Conservation (phyloP, 1,139 yeast genomes). For the Zygotorulaspora mrakii region DNA sequence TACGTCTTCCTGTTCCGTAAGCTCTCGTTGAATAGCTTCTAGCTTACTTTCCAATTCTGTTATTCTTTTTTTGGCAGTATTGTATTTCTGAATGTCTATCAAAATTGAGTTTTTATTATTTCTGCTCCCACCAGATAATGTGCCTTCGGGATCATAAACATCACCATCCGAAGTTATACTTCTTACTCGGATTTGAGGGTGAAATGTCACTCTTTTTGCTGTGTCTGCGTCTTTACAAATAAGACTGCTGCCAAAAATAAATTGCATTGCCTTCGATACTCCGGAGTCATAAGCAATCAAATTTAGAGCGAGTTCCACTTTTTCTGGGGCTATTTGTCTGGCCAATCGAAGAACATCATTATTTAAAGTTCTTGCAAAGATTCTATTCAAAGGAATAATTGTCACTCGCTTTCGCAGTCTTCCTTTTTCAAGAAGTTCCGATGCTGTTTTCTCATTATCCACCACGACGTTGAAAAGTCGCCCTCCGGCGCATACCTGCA, state of each 20-base stretch:
- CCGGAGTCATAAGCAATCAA: slow-evolving; percentile 70
- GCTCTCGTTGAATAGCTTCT: slow-evolving; percentile 41
- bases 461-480: slow-evolving; percentile 87
- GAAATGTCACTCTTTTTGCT: slow-evolving; percentile 83
- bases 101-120: slow-evolving; percentile 55
- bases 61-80: slow-evolving; percentile 46
- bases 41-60: slow-evolving; percentile 44
- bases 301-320: slow-evolving; percentile 83
- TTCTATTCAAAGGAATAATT: slow-evolving; percentile 86
- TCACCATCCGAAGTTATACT: slow-evolving; percentile 96
- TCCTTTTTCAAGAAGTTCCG: slow-evolving; percentile 76
- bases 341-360: slow-evolving; percentile 52
- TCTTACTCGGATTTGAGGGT: slow-evolving; percentile 72
- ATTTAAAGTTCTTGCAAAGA: slow-evolving; percentile 54
- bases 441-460: slow-evolving; percentile 79
- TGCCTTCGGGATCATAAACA: slow-evolving; percentile 93
- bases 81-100: slow-evolving; percentile 64
- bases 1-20: slow-evolving; percentile 46
- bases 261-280: slow-evolving; percentile 80
- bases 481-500: slow-evolving; percentile 94
- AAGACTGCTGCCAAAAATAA: slow-evolving; percentile 82
- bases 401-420: slow-evolving; percentile 79
- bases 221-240: slow-evolving; percentile 84
- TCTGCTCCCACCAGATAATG: slow-evolving; percentile 92
- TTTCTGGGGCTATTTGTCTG: slow-evolving; percentile 57